phyloP scores from a whole-genome alignment of 768 basidiomycete genomes.

The Omphalotus guepiniiformis region DNA sequence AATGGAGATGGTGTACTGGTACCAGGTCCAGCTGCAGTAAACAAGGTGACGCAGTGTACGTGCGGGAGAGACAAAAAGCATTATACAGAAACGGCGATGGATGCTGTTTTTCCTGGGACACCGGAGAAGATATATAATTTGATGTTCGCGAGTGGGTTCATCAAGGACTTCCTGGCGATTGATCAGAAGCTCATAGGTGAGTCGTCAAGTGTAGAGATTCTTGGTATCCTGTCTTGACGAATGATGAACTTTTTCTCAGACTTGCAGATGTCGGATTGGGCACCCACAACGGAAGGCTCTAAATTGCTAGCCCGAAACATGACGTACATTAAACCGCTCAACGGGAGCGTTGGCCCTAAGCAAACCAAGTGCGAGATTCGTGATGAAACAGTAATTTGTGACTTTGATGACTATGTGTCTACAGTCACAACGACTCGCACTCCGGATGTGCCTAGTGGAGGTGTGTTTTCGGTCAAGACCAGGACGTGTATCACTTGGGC shows the following conservation, averaged over 20 bases:
- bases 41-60: slow-evolving; percentile 65
- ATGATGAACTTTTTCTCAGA: slow-evolving; percentile 43
- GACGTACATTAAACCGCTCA: slow-evolving; percentile 94
- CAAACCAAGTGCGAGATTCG: slow-evolving; percentile 94
- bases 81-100: slow-evolving; percentile 69
- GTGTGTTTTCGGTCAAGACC: slow-evolving; percentile 92
- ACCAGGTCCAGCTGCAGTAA: slow-evolving; percentile 16
- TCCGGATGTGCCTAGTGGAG: slow-evolving; percentile 93
- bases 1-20: slow-evolving; percentile 9
- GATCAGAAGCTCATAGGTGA: slow-evolving; percentile 85
- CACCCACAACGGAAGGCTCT: slow-evolving; percentile 56
- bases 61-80: slow-evolving; percentile 73
- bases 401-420: slow-evolving; percentile 79
- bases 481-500: slow-evolving; percentile 96
- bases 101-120: slow-evolving; percentile 78
- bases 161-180: slow-evolving; percentile 89
- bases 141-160: slow-evolving; percentile 93
- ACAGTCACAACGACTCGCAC: slow-evolving; percentile 88
- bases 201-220: slow-evolving; percentile 19
- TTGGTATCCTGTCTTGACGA: neutral
- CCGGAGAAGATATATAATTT: slow-evolving; percentile 95
- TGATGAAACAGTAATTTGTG: slow-evolving; percentile 76
- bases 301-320: slow-evolving; percentile 81
- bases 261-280: slow-evolving; percentile 95
- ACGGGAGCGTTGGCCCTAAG: slow-evolving; percentile 84